Percentiles rank a stretch among this genome's conserved stretches.
phyloP scores from a whole-genome alignment of 2,329 filamentous ascomycete species.

The Fusarium piperis region DNA sequence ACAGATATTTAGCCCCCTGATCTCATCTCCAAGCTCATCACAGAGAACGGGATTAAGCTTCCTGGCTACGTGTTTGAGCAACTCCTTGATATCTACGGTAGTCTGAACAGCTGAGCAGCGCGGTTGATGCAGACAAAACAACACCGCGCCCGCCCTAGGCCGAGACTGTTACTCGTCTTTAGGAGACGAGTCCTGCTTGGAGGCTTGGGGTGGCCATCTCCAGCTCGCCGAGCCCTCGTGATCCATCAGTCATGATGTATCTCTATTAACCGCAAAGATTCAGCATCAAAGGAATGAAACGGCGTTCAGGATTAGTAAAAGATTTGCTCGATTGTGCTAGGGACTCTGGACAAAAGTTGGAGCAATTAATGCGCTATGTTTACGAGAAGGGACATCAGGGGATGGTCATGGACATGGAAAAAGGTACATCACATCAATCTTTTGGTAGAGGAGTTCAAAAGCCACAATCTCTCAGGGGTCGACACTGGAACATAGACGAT shows the following conservation, averaged over 20 bases:
- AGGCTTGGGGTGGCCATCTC: not conserved
- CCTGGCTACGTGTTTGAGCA: slow-evolving; percentile 77
- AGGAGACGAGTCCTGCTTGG: not conserved
- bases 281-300: not conserved
- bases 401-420: slow-evolving; percentile 1
- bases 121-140: not conserved
- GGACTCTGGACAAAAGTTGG: slow-evolving; percentile 2
- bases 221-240: not conserved
- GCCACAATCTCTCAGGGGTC: slow-evolving; percentile 10
- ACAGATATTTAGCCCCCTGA: slow-evolving; percentile 65
- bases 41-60: slow-evolving; percentile 77
- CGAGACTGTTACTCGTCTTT: not conserved
- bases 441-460: slow-evolving; percentile 36
- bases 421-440: slow-evolving; percentile 1
- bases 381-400: not conserved
- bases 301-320: not conserved
- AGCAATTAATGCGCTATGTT: not conserved
- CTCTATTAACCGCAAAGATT: not conserved
- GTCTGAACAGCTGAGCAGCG: slow-evolving; percentile 48
- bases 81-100: slow-evolving; percentile 70
- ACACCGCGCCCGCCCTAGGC: slow-evolving; percentile 20
- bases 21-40: slow-evolving; percentile 77
- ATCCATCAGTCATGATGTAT: not conserved
- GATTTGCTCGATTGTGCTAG: not conserved
- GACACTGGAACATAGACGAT: slow-evolving; percentile 10